Base-by-base conservation (phyloP, 148 eudicot species). In the Beta vulgaris region DNA sequence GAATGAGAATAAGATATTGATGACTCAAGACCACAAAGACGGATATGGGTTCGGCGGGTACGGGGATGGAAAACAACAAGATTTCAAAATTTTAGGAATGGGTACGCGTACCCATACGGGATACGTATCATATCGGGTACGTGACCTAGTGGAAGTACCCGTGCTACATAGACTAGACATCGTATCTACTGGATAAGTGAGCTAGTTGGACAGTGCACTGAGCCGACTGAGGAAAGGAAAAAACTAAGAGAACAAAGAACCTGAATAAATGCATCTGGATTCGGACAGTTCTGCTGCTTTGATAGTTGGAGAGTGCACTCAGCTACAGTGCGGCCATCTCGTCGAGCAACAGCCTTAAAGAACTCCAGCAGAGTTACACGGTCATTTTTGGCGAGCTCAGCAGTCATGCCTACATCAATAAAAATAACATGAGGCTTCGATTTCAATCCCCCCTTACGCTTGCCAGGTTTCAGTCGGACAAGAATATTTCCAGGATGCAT, bases 401-500 rank as follows among this genome's bases (percentile, higher is more conserved):
- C 97, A 75, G 97, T 95, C 98, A 95, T 95, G 78, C 98, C 98
- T 48, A 92, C 98, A 77, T 95, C 98, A 73, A 95, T 81, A 85
- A 95, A 92, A 60, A 95, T 71, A 18, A 95, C 92, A 81, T 95
- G 97, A 40, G 98, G 98, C 85, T 91, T 95, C 44, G 92, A 83
- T 74, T 87, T 93, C 51, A 88, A 82, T 42, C 79, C 76, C 70
- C 69, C 72, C 73, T 86, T 92, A 28, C 80, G 59, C 79, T 85
- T 87, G 57, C 76, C 88, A 74, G 72, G 79, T 75, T 88, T 76
- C 51, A 78, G 84, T 44, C 97, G 88, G 14, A 95, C 98, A 71
- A 95, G 97, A 70, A 95, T 95, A 84, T 95, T 95, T 72, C 98
- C 98, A 46, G 98, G 98, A 84, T 95, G 98, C 98, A 95, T 95